Base-by-base conservation (phyloP, 768 basidiomycete genomes). In the Symmetrospora coprosmae region DNA sequence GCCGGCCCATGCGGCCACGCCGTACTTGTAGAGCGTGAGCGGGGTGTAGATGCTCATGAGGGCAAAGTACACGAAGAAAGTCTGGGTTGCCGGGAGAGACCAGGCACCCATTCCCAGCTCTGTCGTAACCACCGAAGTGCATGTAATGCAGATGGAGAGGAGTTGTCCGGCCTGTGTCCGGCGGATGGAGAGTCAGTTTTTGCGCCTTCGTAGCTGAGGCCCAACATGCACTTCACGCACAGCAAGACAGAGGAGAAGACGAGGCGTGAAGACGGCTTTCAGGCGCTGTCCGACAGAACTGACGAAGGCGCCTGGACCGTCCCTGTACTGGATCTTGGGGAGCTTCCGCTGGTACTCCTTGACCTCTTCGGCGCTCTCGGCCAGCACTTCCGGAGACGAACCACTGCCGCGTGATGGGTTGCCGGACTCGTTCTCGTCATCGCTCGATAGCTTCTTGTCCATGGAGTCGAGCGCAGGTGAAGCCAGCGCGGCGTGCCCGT, bases 1-100 rank as follows among this genome's bases (percentile, higher is more conserved):
- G 34, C 50, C 62, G 38, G 39, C 35, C 63, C 64, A 69, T 11
- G 62, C 67, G n/a, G 55, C 61, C 34, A 53, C 62, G 1, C 67
- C 66, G 41, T 68, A 68, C 30, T 60, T 53, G 58, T 68, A 69
- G 31, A 69, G 61, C 0, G 68, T 69, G 45, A 62, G 61, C 1
- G 68, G 65, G 14, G 67, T 66, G 49, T 65, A 67, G 41, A 65
- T 38, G 25, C 47, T 23, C 53, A 60, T 62, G 40, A 67, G 47
- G 50, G 58, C 48, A 45, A 65, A 58, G 55, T 67, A 67, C 33
- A 61, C 47, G 50, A 62, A 48, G 49, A 64, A 63, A 25, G 63
- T 53, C 49, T 65, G 59, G 49, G 61, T 62, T 14, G 60, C 49
- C 13, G 63, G 60, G 13, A 64, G 40, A 40, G 50, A 52, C 61